phyloP scores from a whole-genome alignment of 805 yeast species.

The Saccharomyces kudriavzevii region DNA sequence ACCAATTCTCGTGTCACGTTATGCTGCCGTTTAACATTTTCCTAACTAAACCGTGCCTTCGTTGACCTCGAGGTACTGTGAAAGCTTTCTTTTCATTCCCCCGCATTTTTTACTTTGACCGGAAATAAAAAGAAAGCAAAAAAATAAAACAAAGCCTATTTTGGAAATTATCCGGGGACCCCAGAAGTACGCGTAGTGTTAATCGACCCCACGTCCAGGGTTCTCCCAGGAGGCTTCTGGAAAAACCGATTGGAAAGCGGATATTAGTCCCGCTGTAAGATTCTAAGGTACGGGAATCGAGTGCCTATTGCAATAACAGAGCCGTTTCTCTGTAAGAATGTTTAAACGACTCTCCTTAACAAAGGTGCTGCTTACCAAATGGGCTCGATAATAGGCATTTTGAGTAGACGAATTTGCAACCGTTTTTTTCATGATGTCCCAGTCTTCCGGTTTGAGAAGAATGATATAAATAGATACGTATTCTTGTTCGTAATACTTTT shows the following conservation, averaged over 20 bases:
- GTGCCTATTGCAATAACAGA: not conserved
- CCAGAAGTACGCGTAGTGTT: not conserved
- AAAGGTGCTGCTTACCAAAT: not conserved
- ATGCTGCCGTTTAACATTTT: not conserved
- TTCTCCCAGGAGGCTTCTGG: not conserved
- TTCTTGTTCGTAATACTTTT: not conserved
- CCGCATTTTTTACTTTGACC: not conserved
- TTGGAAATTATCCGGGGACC: not conserved
- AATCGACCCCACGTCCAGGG: not conserved
- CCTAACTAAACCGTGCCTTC: not conserved
- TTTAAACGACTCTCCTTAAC: not conserved
- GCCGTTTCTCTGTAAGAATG: not conserved
- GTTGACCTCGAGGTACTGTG: not conserved
- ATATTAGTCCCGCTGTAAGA: not conserved
- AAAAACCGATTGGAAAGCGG: not conserved
- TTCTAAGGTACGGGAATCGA: not conserved
- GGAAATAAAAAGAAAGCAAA: not conserved
- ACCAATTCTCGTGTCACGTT: not conserved
- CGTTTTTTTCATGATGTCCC: not conserved
- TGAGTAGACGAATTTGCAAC: not conserved
- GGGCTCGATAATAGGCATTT: not conserved
- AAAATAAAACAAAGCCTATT: not conserved
- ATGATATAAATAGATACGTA: not conserved
- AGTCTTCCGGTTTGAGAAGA: not conserved
- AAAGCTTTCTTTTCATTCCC: not conserved